Base-by-base conservation (phyloP, 2,329 filamentous ascomycete genomes). In the Didymella pomorum region DNA sequence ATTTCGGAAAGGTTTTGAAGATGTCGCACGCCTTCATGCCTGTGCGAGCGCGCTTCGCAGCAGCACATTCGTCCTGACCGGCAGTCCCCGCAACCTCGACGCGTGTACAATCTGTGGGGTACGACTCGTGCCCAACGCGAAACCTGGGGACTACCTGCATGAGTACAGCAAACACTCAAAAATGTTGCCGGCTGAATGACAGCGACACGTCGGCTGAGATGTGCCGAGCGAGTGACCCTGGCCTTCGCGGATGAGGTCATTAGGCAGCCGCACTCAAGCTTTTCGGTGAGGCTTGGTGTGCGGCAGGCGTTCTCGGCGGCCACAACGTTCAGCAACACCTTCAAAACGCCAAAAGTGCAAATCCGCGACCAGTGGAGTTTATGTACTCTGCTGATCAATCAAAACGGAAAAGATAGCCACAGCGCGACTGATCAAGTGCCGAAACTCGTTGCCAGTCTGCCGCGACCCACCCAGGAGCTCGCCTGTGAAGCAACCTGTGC, bases 221-320 rank as follows among this genome's bases (percentile, higher is more conserved):
- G 23, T 23, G 37, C 55, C 55, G 55, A 48, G 33, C 21, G 10
- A 28, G n/a, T n/a, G 35, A 18, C 35, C 18, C 35, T 39, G 18
- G 35, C 35, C 7, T 33, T 53, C n/a, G 11, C n/a, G 50, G 50
- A 39, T 52, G 55, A 49, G 23, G 49, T 53, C 55, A 37, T 28
- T 28, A 45, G 25, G 50, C 50, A 46, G 20, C 39, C 50, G 31
- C 11, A 44, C 42, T 28, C 41, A 58, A 58, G 56, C 56, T 58
- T 58, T 43, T 23, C 26, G 8, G 41, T 21, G 43, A 58, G 54
- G 51, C 50, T 54, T 58, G 50, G 29, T n/a, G 12, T 46, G 45
- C 45, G 39, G 41, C 20, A 49, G 50, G 50, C 46, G 45, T 47
- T 58, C 21, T 41, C 14, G 25, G 25, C 31, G 31, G 7, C 31